Evolutionary conservation across 106 monocot genomes (phyloP), one percentile per base, ranked within the genome.

Genomic region (Dendrobium huoshanense): DNA sequence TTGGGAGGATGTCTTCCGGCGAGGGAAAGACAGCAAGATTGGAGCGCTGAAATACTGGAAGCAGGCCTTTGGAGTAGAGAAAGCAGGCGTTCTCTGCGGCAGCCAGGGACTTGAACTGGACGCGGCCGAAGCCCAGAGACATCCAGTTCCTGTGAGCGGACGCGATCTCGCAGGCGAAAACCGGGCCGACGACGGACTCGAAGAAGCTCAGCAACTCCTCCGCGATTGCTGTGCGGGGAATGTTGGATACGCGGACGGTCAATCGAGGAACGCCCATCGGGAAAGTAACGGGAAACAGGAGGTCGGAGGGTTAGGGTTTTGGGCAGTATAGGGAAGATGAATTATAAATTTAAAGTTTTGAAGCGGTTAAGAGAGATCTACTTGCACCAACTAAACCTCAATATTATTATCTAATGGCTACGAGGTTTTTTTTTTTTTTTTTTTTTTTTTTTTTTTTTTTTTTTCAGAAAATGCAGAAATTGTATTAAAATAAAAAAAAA

Each of bases 161-260:
- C 80, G 79, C 78, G 79, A 95, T 95, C 80, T 91, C 87, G 88
- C 88, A 88, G 75, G 95, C 95, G 83, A 84, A 90, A 55, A 88
- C 95, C 54, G 86, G 75, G 78, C 91, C 95, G 11, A 90, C 87
- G 77, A 77, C 73, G 51, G 87, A 75, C 9, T 85, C 85, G 85
- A 99, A 91, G 91, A 81, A 93, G 64, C 61, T 73, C 73, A 87
- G 81, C 45, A 99, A 88, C 75, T 95, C 98, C 24, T 1, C 47
- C 41, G 95, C 98, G 54, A 85, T 43, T 75, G 93, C 91, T 2
- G 91, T 68, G 4, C 76, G 56, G 15, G 95, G 98, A 67, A 95
- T 83, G 85, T 91, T 83, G 73, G 76, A 83, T 7, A 98, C 89
- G 45, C 77, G 42, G 29, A 98, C 68, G 25, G 98, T 91, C 25